Conservation (phyloP, 1,284 basidiomycete species). For the Fomes fomentarius region DNA sequence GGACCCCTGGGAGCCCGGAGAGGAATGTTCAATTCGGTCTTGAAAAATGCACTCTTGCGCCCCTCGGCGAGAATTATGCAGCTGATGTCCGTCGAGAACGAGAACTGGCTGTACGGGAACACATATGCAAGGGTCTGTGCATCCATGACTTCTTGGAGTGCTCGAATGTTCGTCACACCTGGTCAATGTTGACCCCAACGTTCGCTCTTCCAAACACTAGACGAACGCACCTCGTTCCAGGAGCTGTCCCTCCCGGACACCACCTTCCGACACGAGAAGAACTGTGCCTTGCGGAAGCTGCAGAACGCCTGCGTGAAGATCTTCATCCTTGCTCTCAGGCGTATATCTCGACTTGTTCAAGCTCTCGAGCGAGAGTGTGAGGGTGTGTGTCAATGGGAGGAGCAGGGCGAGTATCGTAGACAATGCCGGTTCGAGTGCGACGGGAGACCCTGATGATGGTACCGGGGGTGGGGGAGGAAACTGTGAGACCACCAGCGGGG, state of each 20-base stretch:
- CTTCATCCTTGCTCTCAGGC: conserved; percentile 75
- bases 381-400: conserved; percentile 49
- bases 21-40: conserved; percentile 60
- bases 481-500: conserved; percentile 63
- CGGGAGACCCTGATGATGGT: conserved; percentile 10
- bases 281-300: conserved; percentile 71
- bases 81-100: conserved; percentile 75
- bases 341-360: conserved; percentile 66
- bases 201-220: not conserved
- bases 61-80: conserved; percentile 72
- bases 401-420: conserved; percentile 57
- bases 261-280: conserved; percentile 69
- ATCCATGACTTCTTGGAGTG: conserved; percentile 70
- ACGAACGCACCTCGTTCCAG: conserved; percentile 53
- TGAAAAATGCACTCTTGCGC: conserved; percentile 67
- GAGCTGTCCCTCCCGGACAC: conserved; percentile 69
- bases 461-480: conserved; percentile 53
- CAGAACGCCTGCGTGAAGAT: conserved; percentile 74
- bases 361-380: conserved; percentile 58
- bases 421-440: conserved; percentile 42
- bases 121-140: conserved; percentile 76
- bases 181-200: not conserved
- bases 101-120: conserved; percentile 80
- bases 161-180: conserved; percentile 73
- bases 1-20: conserved; percentile 35